Evolutionary conservation across 2,329 filamentous ascomycete species (phyloP), one percentile per base, ranked within the genome.

Genomic region (Trichoderma semiorbis): DNA sequence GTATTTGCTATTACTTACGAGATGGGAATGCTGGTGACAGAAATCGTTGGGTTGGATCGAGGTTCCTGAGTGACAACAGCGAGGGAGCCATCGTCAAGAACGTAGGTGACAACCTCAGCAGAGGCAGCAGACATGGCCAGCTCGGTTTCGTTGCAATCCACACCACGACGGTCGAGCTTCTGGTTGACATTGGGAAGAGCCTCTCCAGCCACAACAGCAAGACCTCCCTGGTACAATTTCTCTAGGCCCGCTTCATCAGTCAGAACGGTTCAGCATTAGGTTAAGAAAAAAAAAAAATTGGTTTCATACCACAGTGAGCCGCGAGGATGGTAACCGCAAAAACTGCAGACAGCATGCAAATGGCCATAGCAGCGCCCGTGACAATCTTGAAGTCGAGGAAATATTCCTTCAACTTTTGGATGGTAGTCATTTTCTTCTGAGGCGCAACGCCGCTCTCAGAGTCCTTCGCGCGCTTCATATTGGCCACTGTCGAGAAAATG

Each of bases 321-420:
- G 76, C 76, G 53, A 80, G 47, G 43, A 81, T 43, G 16, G 78
- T 77, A 60, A 80, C 76, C 30, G 75, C 77, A 73, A 81, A 78
- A 73, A 79, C 75, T 65, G 74, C 55, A 26, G 72, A 68, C 26
- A 77, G 58, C n/a, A 78, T 53, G 62, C 66, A 72, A 14, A 72
- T 30, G 6, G 74, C 28, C 36, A 75, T 12, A 34, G 73, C 26
- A 21, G 71, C 53, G 28, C 67, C 63, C 39, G 72, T 11, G 12
- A 78, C 12, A 18, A 73, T 8, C 43, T 75, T 76, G 71, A 74
- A 74, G 24, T 65, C 43, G 32, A 71, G 50, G 24, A 70, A 65
- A 47, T 50, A 24, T 18, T 36, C 47, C 62, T 66, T 72, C 55
- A 34, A 11, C 53, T 55, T 36, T 16, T 61, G 63, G 34, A 34